Evolutionary conservation across 257 asterid species (phyloP), one percentile per base, ranked within the genome.

Genomic region (Gentiana dahurica): DNA sequence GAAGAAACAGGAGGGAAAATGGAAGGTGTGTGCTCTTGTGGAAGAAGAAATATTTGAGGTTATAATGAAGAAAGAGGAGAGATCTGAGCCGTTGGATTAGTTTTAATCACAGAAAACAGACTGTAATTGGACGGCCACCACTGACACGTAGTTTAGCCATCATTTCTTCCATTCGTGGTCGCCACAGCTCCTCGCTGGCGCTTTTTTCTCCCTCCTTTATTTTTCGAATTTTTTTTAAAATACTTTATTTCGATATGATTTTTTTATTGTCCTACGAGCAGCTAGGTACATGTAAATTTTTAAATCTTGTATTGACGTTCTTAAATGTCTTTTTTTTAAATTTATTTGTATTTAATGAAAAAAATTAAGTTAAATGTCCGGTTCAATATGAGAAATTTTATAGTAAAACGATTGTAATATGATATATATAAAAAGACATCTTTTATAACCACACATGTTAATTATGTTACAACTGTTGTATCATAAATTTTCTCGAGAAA

Each of bases 141-240:
- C 34, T 67, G 70, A 62, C 67, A 62, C 77, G 73, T 67, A 57
- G 62, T 51, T 65, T 51, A 38, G 48, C 58, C 54, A 62, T 71
- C 57, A 66, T 71, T 24, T 24, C 24, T 24, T 24, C 24, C 65
- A 4, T 34, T 53, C 45, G 35, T 9, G 68, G 68, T 67, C 46
- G 50, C 71, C 54, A 56, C 73, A 45, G 58, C 58, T 49, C 55
- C 65, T 56, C 9, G 43, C 67, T 73, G 67, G 49, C 59, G 67
- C 67, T 67, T 62, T 72, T 41, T 66, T 54, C 65, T 45, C 33
- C 47, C 57, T 58, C 53, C 43, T 50, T 9, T 24, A 5, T 13
- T n/a, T 3, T 3, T 55, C 13, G 51, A 36, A 32, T 8, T 41
- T 3, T 33, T 4, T 4, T 43, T 8, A 15, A 12, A 7, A 13